Conservation (phyloP, 179 eudicot genomes). For the Vitellaria paradoxa region DNA sequence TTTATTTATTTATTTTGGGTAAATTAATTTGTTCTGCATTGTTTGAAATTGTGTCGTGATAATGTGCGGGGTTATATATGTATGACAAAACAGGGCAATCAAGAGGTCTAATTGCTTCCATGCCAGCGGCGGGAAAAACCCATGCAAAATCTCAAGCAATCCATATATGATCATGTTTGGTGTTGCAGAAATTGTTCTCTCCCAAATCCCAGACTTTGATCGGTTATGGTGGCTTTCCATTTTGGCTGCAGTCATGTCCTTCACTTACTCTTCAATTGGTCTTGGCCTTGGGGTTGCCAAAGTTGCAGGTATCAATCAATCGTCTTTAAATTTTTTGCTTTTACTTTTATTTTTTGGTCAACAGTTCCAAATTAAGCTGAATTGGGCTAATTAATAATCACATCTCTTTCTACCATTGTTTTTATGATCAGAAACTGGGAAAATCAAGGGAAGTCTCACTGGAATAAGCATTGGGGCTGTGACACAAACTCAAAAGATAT, state of each 20-base stretch:
- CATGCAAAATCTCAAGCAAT: slow-evolving; percentile 33
- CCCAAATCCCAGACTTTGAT: slow-evolving; percentile 51
- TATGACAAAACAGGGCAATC: slow-evolving; percentile 28
- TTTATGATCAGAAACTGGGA: slow-evolving; percentile 27
- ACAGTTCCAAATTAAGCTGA: background rate
- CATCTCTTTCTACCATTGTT: background rate
- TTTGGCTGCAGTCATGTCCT: slow-evolving; percentile 48
- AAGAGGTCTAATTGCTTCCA: slow-evolving; percentile 35
- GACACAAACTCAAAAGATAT: slow-evolving; percentile 26
- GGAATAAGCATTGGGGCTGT: slow-evolving; percentile 35
- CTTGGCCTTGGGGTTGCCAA: slow-evolving; percentile 46
- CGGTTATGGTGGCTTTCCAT: slow-evolving; percentile 48
- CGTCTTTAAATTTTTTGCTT: too few species aligned
- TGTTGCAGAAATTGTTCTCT: slow-evolving; percentile 36
- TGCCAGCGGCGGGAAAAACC: slow-evolving; percentile 17
- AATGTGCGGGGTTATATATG: background rate
- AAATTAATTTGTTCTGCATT: background rate
- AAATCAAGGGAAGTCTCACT: slow-evolving; percentile 37
- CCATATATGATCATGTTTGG: slow-evolving; percentile 44
- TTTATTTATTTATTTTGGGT: too few species aligned
- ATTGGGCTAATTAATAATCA: background rate
- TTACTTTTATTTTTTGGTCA: background rate
- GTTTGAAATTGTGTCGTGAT: background rate
- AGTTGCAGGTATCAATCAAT: slow-evolving; percentile 29
- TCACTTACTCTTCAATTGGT: slow-evolving; percentile 46